Conservation (phyloP, 176 grass and related monocot genomes). For the Juncus inflexus region DNA sequence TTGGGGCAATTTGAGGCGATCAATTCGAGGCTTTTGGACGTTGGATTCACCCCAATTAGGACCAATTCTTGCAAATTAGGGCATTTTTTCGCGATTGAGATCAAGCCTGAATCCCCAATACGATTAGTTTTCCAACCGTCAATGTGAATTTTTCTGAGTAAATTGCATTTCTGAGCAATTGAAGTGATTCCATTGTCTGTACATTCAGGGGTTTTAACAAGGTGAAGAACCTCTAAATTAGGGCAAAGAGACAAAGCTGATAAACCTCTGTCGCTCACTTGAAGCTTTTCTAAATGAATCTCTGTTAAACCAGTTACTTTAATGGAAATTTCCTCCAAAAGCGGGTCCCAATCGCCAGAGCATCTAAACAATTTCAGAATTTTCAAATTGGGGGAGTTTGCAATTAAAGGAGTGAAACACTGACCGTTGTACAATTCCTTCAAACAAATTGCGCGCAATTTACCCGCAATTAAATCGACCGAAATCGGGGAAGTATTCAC, state of each 20-base stretch:
- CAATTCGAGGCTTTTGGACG: conserved; percentile 54
- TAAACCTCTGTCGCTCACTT: conserved; percentile 81
- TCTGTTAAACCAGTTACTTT: conserved; percentile 49
- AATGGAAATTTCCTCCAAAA: conserved; percentile 43
- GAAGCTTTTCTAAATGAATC: conserved; percentile 91
- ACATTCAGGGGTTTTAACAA: conserved; percentile 87
- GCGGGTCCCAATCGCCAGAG: conserved; percentile 81
- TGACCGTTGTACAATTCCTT: conserved; percentile 82
- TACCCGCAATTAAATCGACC: conserved; percentile 28
- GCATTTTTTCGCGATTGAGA: conserved; percentile 57
- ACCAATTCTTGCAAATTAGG: conserved; percentile 76
- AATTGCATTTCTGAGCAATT: conserved; percentile 65
- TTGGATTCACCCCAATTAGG: conserved; percentile 81
- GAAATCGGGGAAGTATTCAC: conserved; percentile 36
- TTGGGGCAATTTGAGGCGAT: conserved; percentile 61
- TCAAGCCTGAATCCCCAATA: conserved; percentile 73
- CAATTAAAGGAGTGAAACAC: conserved; percentile 69
- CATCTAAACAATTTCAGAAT: conserved; percentile 78
- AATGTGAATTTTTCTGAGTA: conserved; percentile 78
- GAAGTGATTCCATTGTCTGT: conserved; percentile 64
- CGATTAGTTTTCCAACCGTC: conserved; percentile 87
- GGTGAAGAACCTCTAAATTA: conserved; percentile 70
- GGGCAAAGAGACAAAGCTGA: conserved; percentile 44
- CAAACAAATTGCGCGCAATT: conserved; percentile 68
- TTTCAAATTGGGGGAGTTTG: conserved; percentile 70